Conservation (phyloP, 2,329 filamentous ascomycete species). For the Arthrinium puccinioides region DNA sequence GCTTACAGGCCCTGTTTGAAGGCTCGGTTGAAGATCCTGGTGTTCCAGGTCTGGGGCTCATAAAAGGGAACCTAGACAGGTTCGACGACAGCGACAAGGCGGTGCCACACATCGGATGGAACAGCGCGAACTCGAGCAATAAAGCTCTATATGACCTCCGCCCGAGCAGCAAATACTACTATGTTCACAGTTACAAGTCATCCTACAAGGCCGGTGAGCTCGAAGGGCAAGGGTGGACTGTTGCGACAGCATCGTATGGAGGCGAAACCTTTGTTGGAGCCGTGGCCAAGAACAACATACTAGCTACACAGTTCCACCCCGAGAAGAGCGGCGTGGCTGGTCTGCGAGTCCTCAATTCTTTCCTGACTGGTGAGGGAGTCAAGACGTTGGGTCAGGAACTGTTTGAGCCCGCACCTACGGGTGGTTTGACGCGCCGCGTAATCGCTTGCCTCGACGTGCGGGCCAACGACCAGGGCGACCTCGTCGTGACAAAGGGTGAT, state of each 20-base stretch:
- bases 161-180: conserved; percentile 91
- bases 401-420: conserved; percentile 26
- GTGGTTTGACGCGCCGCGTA: conserved; percentile 83
- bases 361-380: conserved; percentile 65
- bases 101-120: conserved; percentile 99
- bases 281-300: conserved; percentile 74
- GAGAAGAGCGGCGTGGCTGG: conserved; percentile 94
- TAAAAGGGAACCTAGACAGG: conserved; percentile 62
- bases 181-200: conserved; percentile 90
- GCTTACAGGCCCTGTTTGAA: conserved; percentile 82
- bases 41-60: conserved; percentile 67
- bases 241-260: conserved; percentile 87
- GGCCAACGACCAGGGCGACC: conserved; percentile 85
- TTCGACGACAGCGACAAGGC: conserved; percentile 76
- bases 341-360: conserved; percentile 74
- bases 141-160: conserved; percentile 66
- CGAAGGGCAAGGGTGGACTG: conserved; percentile 77
- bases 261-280: conserved; percentile 87
- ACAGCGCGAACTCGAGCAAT: conserved; percentile 65
- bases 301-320: conserved; percentile 94
- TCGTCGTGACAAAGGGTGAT: conserved; percentile 97
- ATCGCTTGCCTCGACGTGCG: conserved; percentile 96
- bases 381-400: conserved; percentile 36
- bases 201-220: conserved; percentile 67
- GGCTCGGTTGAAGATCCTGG: conserved; percentile 72